phyloP scores from a whole-genome alignment of 2,329 filamentous ascomycete genomes.

The Biscogniauxia mediterranea region DNA sequence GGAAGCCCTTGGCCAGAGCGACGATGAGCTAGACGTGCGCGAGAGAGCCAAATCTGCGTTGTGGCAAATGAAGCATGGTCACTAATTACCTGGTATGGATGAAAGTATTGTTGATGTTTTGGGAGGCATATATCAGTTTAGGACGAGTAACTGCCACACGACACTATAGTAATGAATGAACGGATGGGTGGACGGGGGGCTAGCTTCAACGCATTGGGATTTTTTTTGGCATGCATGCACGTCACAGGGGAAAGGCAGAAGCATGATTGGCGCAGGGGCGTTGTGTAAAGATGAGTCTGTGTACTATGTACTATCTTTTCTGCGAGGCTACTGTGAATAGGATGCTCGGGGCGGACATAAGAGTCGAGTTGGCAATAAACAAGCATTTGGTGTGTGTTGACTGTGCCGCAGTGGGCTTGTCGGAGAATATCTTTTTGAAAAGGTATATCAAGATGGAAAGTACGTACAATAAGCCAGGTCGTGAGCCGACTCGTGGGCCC shows the following conservation, averaged over 20 bases:
- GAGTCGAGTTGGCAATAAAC: not conserved
- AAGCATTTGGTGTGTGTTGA: not conserved
- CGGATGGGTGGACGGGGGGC: not conserved
- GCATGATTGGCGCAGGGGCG: not conserved
- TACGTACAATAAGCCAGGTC: not conserved
- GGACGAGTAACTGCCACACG: not conserved
- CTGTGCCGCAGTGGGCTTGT: not conserved
- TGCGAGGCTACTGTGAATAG: no score
- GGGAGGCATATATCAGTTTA: not conserved
- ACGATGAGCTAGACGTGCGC: constrained; percentile 76
- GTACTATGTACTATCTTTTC: not conserved
- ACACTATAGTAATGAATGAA: not conserved
- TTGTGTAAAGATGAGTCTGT: not conserved
- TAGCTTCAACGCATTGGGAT: not conserved
- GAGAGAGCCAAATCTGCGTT: constrained; percentile 80
- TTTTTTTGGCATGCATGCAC: not conserved
- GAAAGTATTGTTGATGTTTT: not conserved
- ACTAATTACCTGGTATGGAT: constrained; percentile 9
- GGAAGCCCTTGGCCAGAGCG: constrained; percentile 58
- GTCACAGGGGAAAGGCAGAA: not conserved
- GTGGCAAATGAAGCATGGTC: constrained; percentile 62
- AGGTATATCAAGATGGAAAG: not conserved
- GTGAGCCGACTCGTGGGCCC: not conserved
- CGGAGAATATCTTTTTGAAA: not conserved
- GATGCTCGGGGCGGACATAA: no score